Base-by-base conservation (phyloP, 2,329 filamentous ascomycete genomes). In the Madurella fahalii region DNA sequence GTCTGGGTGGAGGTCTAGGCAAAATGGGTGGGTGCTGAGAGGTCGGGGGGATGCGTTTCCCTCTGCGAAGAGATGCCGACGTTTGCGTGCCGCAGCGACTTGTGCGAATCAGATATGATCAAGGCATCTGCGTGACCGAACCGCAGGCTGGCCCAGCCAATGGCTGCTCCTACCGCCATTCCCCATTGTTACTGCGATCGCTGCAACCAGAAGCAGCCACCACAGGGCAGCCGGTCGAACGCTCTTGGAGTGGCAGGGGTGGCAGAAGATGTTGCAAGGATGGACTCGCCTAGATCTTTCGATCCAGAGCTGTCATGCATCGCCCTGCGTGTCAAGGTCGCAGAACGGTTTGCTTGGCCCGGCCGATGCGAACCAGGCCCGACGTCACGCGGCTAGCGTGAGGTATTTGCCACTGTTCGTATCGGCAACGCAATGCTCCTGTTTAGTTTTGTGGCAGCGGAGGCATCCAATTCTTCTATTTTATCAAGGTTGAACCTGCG, bases 261-360 rank as follows among this genome's bases (percentile, higher is more conserved):
- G 17, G 17, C 34, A 44, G 44, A 44, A 48, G 50, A 51, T 31
- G 31, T 30, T 50, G 56, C 51, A 52, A 52, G 46, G 45, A 54
- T 57, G 32, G 56, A 20, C 42, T 40, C 44, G 47, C 53, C 56
- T 57, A 53, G 58, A 57, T 54, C 48, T 42, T 44, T 49, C 51
- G 46, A 45, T 48, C 44, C 42, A 18, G 39, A 40, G 17, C 4
- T 43, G 32, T 53, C 48, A 50, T 53, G 56, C 52, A 57, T 40
- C 37, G 44, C 40, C 25, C 43, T 50, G 47, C 48, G 17, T 51
- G 42, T 53, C 42, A 51, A 58, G 43, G 56, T 56, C 47, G 56
- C 45, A 55, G 25, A 25, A 42, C n/a, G 31, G 30, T 17, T 16
- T 18, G 40, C 51, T 53, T 57, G 51, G 54, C 47, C 31, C 12